Conservation (phyloP, 148 eudicot species). For the Pouteria glomerata region DNA sequence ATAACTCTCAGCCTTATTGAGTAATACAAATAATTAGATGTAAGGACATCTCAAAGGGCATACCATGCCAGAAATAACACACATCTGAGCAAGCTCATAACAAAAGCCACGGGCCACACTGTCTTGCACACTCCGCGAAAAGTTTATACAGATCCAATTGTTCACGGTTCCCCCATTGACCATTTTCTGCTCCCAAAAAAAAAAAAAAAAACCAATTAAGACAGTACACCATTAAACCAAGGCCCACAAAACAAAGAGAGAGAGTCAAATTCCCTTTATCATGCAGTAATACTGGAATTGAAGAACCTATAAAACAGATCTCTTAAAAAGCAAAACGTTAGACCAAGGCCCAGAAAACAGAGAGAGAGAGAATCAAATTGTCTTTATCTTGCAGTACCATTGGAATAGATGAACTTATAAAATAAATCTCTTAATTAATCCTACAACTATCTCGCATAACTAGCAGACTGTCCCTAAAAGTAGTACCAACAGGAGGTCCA, state of each 20-base stretch:
- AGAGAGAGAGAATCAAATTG: no score
- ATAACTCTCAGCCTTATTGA: background rate
- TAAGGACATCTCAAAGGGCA: slow-evolving; percentile 7
- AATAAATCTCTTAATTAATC: no score
- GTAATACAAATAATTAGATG: background rate
- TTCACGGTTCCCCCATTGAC: slow-evolving; percentile 69
- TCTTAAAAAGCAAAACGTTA: no score
- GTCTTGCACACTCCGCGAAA: slow-evolving; percentile 63
- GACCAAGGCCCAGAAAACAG: no score
- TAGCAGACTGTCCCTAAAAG: no score
- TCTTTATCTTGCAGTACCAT: no score
- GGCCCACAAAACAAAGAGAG: background rate
- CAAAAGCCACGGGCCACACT: slow-evolving; percentile 51
- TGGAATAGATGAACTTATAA: no score
- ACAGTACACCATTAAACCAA: background rate
- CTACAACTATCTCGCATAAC: no score
- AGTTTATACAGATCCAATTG: slow-evolving; percentile 72
- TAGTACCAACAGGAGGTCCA: no score
- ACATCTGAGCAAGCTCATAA: slow-evolving; percentile 71
- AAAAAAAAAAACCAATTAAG: background rate
- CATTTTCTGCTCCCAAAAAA: slow-evolving; percentile 55
- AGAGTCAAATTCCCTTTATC: no score
- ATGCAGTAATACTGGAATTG: no score
- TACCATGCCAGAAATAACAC: slow-evolving; percentile 72
- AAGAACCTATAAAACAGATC: no score